phyloP scores from a whole-genome alignment of 441 rosid species.

The Breynia disticha region DNA sequence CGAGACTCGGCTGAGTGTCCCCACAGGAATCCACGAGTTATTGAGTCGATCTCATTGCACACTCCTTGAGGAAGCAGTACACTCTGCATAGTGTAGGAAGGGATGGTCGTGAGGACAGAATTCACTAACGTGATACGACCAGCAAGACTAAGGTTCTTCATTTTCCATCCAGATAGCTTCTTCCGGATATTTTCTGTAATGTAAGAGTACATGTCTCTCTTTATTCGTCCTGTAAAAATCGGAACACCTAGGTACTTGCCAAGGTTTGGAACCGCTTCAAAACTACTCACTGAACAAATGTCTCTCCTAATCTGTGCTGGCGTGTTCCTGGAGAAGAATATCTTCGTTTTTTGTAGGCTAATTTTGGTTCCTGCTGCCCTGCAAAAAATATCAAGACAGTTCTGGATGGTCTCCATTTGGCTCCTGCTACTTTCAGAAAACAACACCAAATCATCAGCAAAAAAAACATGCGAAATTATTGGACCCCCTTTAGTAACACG shows the following conservation, averaged over 20 bases:
- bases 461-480: neutral
- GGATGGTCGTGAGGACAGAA: neutral
- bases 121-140: neutral
- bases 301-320: no score
- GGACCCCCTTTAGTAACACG: neutral
- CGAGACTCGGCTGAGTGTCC: neutral
- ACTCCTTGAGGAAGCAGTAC: no score
- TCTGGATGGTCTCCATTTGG: neutral
- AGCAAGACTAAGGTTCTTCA: neutral
- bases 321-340: no score
- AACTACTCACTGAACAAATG: no score
- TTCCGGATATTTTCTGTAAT: neutral
- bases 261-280: no score
- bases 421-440: neutral
- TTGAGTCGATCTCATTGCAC: neutral
- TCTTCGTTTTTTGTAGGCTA: no score
- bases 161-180: neutral
- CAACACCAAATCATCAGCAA: no score
- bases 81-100: no score
- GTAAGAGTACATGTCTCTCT: neutral
- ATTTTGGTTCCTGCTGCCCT: neutral
- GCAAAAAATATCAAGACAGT: neutral
- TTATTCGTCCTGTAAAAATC: neutral
- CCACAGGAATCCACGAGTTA: neutral
- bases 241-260: no score